Evolutionary conservation across 2,329 filamentous ascomycete species (phyloP), one percentile per base, ranked within the genome.

Genomic region (Fusarium xylarioides): DNA sequence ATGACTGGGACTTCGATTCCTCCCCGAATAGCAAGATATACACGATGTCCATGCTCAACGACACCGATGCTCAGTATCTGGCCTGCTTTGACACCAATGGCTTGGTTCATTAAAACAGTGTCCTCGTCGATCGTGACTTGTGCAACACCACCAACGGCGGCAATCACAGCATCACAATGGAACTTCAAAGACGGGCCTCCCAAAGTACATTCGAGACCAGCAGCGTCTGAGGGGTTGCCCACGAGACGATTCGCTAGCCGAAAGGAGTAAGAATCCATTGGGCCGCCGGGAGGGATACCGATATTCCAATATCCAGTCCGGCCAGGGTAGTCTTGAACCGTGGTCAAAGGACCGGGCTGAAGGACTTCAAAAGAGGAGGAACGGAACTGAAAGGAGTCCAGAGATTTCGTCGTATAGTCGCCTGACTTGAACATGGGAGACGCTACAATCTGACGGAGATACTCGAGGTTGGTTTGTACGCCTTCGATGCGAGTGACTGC

Each of bases 401-500:
- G 68, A 0, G 78, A 79, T 11, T 79, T 82, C 11, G 83, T 85
- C 8, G 75, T 79, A 35, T 76, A 82, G 6, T 73, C 56, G 0
- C 79, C 81, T 5, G 68, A 70, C 19, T 43, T 63, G 50, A 83
- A 82, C 42, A 75, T 52, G 9, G 70, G 49, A 7, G 79, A 80
- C 1, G 71, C 55, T 4, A 82, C 58, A 14, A 82, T 79, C 21
- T 79, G 75, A 1, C 65, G 67, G 11, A 82, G 68, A 46, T 83
- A 83, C 8, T 79, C 78, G 4, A 83, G 60, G 28, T 83, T 83
- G 9, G 81, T 82, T 63, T 80, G 76, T 0, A 82, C 74, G 2
- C 81, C 81, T 3, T 77, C 73, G 4, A 82, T 75, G 1, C 64
- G 62, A 1, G 78, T 81, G 10, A 89, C 82, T 74, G 89, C 89